Percentiles rank a stretch among this genome's conserved stretches.
Evolutionary conservation across 257 asterid species (phyloP).

Genomic region (Plantago major): DNA sequence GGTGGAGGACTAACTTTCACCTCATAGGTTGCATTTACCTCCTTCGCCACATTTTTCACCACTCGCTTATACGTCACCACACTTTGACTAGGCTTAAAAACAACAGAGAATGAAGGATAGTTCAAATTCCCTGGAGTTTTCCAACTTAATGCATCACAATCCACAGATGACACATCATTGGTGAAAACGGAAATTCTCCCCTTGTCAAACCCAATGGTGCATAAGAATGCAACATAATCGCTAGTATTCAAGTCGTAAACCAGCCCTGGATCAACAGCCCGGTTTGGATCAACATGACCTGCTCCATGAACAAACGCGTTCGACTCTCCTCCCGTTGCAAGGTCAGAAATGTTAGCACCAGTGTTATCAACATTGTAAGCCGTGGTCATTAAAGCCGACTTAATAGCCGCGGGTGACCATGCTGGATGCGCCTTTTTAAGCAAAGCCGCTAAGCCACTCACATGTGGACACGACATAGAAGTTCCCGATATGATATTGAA

Average conservation of each 20-base stretch:
- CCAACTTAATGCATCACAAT: slow-evolving; percentile 42
- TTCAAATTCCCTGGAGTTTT: slow-evolving; percentile 71
- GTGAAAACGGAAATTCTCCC: slow-evolving; percentile 43
- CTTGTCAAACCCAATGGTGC: slow-evolving; percentile 59
- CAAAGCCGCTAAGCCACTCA: slow-evolving; percentile 83
- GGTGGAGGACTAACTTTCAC: slow-evolving; percentile 67
- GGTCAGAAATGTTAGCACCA: slow-evolving; percentile 60
- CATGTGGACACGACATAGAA: slow-evolving; percentile 96
- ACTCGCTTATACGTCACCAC: slow-evolving; percentile 62
- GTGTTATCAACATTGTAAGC: slow-evolving; percentile 63
- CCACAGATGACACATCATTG: slow-evolving; percentile 33
- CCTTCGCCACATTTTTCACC: slow-evolving; percentile 67
- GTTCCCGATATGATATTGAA: slow-evolving; percentile 91
- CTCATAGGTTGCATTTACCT: slow-evolving; percentile 40
- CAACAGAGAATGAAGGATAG: slow-evolving; percentile 83
- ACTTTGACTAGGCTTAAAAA: slow-evolving; percentile 25
- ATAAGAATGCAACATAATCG: slow-evolving; percentile 68
- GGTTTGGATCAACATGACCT: slow-evolving; percentile 89
- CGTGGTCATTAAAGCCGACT: slow-evolving; percentile 83
- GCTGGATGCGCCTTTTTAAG: slow-evolving; percentile 57
- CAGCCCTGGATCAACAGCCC: slow-evolving; percentile 76
- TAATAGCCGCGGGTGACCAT: slow-evolving; percentile 84
- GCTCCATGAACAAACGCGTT: slow-evolving; percentile 66
- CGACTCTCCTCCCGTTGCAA: slow-evolving; percentile 66
- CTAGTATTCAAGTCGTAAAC: slow-evolving; percentile 44